Base-by-base conservation (phyloP, 179 eudicot species). In the Drosera spatulata region DNA sequence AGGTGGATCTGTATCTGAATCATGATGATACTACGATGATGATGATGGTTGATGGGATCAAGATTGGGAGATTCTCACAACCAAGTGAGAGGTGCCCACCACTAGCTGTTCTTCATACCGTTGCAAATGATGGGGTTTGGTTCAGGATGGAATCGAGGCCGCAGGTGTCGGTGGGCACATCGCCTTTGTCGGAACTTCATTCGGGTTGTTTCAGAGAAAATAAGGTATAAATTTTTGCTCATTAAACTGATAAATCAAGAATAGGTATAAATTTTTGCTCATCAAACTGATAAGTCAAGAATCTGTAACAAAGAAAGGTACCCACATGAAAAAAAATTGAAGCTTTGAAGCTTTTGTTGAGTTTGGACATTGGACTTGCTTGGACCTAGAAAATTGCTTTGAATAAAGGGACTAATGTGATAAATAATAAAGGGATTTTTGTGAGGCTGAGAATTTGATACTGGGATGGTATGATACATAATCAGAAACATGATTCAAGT, bases 81-180 rank as follows among this genome's bases (percentile, higher is more conserved):
- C 70, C 80, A 5, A 91, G 99, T 63, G 99, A 94, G 73, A 80
- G 99, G 66, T 94, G 99, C 63, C 80, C 94, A 46, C 99, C 99
- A 41, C 80, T 94, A 39, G 96, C 99, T 4, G 97, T 94, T 66
- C 83, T 94, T 38, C 87, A 85, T 66, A 90, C 87, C 4, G 72
- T 86, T 14, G 65, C 77, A 39, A 56, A 80, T 7, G 33, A 62
- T 59, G 94, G 89, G 38, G 42, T 80, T 72, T 75, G 81, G 84
- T 77, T 90, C 83, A 91, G 85, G 83, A 64, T 94, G 85, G 97
- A 94, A 73, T 74, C 47, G 65, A 60, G 9, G 58, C 66, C 65
- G 12, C 75, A 58, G 41, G 60, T 15, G 9, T 77, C 54, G 40
- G 82, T 84, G 33, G 33, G 33, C 33, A 22, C 1, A 56, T 74